Conservation (phyloP, 2,329 filamentous ascomycete genomes). For the Pestalotiopsis sp. region DNA sequence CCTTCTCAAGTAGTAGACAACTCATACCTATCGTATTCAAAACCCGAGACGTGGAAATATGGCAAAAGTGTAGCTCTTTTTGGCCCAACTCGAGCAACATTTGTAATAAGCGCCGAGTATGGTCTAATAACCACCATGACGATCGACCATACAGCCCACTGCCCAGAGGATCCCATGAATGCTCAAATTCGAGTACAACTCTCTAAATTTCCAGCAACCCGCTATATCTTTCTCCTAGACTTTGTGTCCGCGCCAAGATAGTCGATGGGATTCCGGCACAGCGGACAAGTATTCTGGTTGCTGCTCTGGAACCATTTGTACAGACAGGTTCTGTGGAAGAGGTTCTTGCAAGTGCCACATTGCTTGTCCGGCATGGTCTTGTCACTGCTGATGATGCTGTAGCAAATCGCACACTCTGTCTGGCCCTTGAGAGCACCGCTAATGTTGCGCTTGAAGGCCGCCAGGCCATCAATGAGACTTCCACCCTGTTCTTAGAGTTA, state of each 20-base stretch:
- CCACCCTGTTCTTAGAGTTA: constrained; percentile 57
- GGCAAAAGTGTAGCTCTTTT: too few species aligned
- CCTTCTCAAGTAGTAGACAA: not conserved
- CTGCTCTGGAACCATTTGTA: constrained; percentile 98
- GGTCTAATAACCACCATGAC: too few species aligned
- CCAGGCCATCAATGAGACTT: constrained; percentile 81
- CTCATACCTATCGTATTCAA: too few species aligned
- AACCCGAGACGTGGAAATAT: too few species aligned
- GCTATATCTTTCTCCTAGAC: constrained; percentile 18
- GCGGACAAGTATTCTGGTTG: constrained; percentile 85
- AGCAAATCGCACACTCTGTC: constrained; percentile 94
- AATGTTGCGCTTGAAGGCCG: constrained; percentile 84
- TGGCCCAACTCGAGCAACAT: too few species aligned
- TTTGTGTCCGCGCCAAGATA: constrained; percentile 40
- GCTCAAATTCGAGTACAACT: not conserved
- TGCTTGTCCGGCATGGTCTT: constrained; percentile 89
- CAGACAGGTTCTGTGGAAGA: constrained; percentile 86
- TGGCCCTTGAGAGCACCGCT: constrained; percentile 87
- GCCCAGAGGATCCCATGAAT: not conserved
- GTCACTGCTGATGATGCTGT: constrained; percentile 87
- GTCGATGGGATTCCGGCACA: constrained; percentile 87
- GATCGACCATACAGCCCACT: too few species aligned
- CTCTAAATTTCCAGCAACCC: not conserved
- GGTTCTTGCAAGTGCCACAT: constrained; percentile 89
- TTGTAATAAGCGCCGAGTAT: too few species aligned